These are phyloP conservation scores for Dimargaris cristalligena DNA, from an alignment of 192 early-diverging fungal genomes.

Conservation along the genomic window DNA sequence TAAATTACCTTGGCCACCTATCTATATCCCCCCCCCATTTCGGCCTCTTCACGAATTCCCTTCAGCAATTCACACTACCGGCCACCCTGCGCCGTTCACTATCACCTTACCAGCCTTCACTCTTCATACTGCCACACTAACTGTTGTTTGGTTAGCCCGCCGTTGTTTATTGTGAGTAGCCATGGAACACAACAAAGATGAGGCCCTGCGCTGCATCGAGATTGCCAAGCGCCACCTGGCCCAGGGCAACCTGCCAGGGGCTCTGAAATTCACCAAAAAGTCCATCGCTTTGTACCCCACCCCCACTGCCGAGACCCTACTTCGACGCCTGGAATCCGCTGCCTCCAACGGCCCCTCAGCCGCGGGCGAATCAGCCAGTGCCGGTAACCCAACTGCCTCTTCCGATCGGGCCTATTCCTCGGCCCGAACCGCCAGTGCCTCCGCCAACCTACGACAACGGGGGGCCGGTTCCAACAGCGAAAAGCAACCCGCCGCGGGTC, in stretches of 20 bases:
- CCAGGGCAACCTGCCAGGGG: constrained; percentile 43
- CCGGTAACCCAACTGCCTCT: constrained; percentile 8
- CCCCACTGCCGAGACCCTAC: constrained; percentile 33
- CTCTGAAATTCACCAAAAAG: constrained; percentile 73
- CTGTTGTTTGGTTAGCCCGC: neutral
- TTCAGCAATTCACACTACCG: neutral
- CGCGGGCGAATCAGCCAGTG: constrained; percentile 4
- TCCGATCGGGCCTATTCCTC: constrained; percentile 14
- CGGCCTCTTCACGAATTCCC: too few relatives aligned
- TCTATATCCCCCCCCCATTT: neutral
- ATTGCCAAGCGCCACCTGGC: constrained; percentile 58
- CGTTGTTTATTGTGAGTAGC: neutral
- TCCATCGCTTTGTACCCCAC: constrained; percentile 64
- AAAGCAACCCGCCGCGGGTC: neutral
- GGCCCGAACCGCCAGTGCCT: constrained; percentile 13
- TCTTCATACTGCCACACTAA: neutral
- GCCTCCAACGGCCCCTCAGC: constrained; percentile 13
- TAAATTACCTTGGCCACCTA: neutral
- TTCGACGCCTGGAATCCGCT: constrained; percentile 21
- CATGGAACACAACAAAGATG: constrained; percentile 80
- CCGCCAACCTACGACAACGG: neutral
- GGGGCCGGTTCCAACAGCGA: neutral
- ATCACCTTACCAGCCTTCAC: neutral
- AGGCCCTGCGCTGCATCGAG: constrained; percentile 55
- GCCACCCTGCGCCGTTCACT: neutral